Percentiles rank a stretch among this genome's conserved stretches.
These are phyloP conservation scores for Vanrija sp. DNA, from an alignment of 1,284 basidiomycete species.

Conservation along the genomic window DNA sequence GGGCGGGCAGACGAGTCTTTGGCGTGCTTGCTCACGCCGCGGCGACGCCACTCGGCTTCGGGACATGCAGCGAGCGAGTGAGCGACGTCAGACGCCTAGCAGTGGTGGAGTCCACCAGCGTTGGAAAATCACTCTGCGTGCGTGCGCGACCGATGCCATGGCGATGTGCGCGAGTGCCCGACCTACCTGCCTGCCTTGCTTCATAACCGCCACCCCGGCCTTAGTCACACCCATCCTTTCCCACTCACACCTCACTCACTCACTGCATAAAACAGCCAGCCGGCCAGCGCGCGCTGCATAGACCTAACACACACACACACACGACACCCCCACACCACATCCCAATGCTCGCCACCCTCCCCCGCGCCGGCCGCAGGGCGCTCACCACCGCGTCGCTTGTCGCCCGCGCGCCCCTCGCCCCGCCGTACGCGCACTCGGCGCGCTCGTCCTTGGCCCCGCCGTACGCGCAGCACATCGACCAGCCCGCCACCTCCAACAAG, in stretches of 20 bases:
- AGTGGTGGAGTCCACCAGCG: too few relatives aligned
- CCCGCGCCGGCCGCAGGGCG: conserved; percentile 15
- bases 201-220: not conserved
- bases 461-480: conserved; percentile 12
- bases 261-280: not conserved
- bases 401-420: conserved; percentile 14
- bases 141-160: too few relatives aligned
- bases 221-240: not conserved
- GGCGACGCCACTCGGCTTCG: too few relatives aligned
- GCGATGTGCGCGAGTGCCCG: too few relatives aligned
- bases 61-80: too few relatives aligned
- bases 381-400: conserved; percentile 13
- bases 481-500: conserved; percentile 5
- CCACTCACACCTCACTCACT: not conserved
- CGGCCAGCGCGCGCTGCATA: not conserved
- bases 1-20: too few relatives aligned
- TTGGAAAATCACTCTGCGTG: too few relatives aligned
- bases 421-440: conserved; percentile 13
- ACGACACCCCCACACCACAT: not conserved
- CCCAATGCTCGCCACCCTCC: conserved; percentile 14
- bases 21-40: too few relatives aligned
- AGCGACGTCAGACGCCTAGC: too few relatives aligned
- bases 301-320: not conserved
- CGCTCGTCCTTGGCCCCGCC: conserved; percentile 15
- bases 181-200: too few relatives aligned